These are phyloP conservation scores for Citrus australasica DNA, from an alignment of 345 rosid species.

Conservation along the genomic window DNA sequence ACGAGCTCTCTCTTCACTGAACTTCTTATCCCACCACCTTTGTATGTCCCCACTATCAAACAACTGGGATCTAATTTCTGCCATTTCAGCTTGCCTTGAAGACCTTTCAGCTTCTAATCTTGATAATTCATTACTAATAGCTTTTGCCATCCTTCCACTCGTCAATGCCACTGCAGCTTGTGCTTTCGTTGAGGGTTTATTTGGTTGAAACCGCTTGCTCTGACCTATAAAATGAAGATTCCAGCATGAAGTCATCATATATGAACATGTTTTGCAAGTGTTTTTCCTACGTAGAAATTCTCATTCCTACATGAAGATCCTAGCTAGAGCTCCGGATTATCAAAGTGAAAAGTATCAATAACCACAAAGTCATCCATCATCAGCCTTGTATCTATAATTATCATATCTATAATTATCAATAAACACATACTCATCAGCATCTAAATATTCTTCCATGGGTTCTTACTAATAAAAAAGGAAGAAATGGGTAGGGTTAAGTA, in stretches of 20 bases:
- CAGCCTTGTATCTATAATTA: background rate
- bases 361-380: background rate
- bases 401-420: background rate
- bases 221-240: constrained; percentile 47
- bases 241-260: background rate
- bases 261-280: background rate
- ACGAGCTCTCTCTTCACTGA: constrained; percentile 47
- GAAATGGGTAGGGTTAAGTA: background rate
- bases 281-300: background rate
- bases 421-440: background rate
- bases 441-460: background rate
- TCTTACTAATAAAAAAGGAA: background rate
- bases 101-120: constrained; percentile 60
- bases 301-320: constrained; percentile 1
- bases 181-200: constrained; percentile 76
- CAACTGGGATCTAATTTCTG: constrained; percentile 59
- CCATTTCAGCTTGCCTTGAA: constrained; percentile 46
- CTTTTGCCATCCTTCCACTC: constrained; percentile 68
- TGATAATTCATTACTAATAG: constrained; percentile 53
- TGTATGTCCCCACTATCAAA: constrained; percentile 65
- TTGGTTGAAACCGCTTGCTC: constrained; percentile 77
- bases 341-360: background rate
- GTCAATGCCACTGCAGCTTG: constrained; percentile 80
- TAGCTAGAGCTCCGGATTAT: background rate
- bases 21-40: constrained; percentile 61